Evolutionary conservation across 2,329 filamentous ascomycete species (phyloP), one percentile per base, ranked within the genome.

Genomic region (Mycogone perniciosa): DNA sequence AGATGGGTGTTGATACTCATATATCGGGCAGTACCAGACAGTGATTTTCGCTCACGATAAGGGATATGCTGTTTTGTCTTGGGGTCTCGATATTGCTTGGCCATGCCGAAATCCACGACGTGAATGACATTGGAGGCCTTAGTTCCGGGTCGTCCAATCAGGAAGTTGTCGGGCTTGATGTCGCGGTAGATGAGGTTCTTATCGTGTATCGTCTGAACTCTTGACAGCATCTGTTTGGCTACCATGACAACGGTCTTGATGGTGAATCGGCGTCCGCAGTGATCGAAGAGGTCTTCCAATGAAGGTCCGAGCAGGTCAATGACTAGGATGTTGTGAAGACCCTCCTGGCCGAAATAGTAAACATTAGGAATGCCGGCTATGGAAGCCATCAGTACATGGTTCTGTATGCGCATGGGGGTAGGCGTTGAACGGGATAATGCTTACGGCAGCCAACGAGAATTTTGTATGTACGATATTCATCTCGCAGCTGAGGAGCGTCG

Each of bases 1-100:
- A 97, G 73, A 77, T 99, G 93, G 51, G 93, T 99, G 74, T 99
- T 99, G 81, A 99, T 97, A 74, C 89, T 95, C 93, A 97, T 97
- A 73, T 99, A 99, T 67, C 93, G 83, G 56, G 93, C 93, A 52
- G 93, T 99, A 56, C 93, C 93, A 4, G 92, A 97, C 54, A 99
- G 76, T 5, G 92, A 96, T 74, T 99, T 99, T 63, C 93, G 84
- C 75, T 97, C 93, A 64, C 93, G 83, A 70, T 97, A 97, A 9
- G 93, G 91, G 60, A 97, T 97, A 72, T 99, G 93, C 71, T 97
- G 93, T 74, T 97, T 97, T 35, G 93, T 96, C 78, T 97, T 97
- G 51, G 93, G 93, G 63, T 99, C 93, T 61, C 93, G 86, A 71
- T 97, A 99, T 70, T 97, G 93, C 76, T 99, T 99, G 57, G 93